Percentiles rank a stretch among this genome's conserved stretches.
phyloP scores from a whole-genome alignment of 2,329 filamentous ascomycete species.

The Tolypocladium inflatum region DNA sequence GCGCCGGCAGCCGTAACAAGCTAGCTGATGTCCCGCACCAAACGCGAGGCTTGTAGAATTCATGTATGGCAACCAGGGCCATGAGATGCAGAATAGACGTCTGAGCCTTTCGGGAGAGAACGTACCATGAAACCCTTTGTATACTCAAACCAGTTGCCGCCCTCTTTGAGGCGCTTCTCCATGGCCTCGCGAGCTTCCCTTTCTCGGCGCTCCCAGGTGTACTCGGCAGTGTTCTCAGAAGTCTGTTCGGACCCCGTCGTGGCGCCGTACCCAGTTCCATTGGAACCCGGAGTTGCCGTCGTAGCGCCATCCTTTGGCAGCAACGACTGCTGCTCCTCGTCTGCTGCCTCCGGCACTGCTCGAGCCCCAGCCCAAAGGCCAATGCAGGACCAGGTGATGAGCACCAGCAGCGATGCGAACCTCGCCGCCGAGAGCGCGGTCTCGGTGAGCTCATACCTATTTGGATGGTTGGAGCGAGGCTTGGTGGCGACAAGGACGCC shows the following conservation, averaged over 20 bases:
- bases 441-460: conserved; percentile 14
- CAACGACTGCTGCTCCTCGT: conserved; percentile 51
- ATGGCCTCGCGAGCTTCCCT: conserved; percentile 47
- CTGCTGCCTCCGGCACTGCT: conserved; percentile 19
- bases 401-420: conserved; percentile 15
- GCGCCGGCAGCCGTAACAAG: background rate
- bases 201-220: conserved; percentile 42
- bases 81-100: background rate
- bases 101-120: background rate
- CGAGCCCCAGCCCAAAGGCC: conserved; percentile 17
- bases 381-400: conserved; percentile 15
- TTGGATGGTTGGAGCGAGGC: conserved; percentile 1
- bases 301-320: conserved; percentile 26
- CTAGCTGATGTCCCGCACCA: background rate
- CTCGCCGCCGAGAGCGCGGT: conserved; percentile 9
- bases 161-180: conserved; percentile 60
- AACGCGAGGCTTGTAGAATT: background rate
- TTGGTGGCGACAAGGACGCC: conserved; percentile 16
- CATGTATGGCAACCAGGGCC: background rate
- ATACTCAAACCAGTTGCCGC: conserved; percentile 71
- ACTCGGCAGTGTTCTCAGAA: conserved; percentile 35
- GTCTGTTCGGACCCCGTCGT: conserved; percentile 28
- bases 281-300: conserved; percentile 8
- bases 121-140: conserved; percentile 58
- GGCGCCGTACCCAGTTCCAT: conserved; percentile 30